phyloP scores from a whole-genome alignment of 116 monocot genomes.

The Zostera marina region DNA sequence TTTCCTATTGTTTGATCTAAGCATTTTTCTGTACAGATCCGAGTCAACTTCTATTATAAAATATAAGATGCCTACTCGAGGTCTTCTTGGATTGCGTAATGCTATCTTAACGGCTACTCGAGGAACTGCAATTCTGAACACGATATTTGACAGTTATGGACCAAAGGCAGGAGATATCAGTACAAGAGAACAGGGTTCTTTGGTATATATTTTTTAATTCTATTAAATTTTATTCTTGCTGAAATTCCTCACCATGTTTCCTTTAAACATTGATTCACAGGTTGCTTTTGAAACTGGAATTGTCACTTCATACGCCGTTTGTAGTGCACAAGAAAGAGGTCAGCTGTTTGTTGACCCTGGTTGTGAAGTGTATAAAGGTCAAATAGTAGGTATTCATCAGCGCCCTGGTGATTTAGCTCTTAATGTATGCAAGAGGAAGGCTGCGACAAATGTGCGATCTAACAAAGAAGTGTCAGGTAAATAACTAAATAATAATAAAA shows the following conservation, averaged over 20 bases:
- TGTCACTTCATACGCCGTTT: conserved; percentile 82
- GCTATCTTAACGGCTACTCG: conserved; percentile 85
- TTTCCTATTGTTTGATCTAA: not conserved
- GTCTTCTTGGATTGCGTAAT: conserved; percentile 89
- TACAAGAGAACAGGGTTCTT: conserved; percentile 83
- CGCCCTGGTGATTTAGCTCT: conserved; percentile 87
- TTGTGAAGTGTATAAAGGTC: conserved; percentile 81
- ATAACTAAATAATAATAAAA: too few species aligned
- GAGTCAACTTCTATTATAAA: conserved; percentile 77
- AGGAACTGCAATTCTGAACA: conserved; percentile 87
- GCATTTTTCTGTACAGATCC: conserved; percentile 20
- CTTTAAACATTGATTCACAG: conserved; percentile 19
- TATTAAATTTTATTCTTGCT: not conserved
- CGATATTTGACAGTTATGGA: conserved; percentile 87
- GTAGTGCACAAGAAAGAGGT: conserved; percentile 90
- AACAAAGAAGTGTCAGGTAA: conserved; percentile 92
- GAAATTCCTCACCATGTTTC: conserved; percentile 1
- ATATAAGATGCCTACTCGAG: conserved; percentile 98
- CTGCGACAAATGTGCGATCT: conserved; percentile 87
- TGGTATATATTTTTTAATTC: conserved; percentile 27
- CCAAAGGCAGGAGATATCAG: conserved; percentile 90
- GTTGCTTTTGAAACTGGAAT: conserved; percentile 91
- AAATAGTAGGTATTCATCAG: conserved; percentile 89
- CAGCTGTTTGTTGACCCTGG: conserved; percentile 75
- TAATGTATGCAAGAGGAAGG: conserved; percentile 98